Conservation (phyloP, 495 filamentous ascomycete species). For the Penicillium canescens region DNA sequence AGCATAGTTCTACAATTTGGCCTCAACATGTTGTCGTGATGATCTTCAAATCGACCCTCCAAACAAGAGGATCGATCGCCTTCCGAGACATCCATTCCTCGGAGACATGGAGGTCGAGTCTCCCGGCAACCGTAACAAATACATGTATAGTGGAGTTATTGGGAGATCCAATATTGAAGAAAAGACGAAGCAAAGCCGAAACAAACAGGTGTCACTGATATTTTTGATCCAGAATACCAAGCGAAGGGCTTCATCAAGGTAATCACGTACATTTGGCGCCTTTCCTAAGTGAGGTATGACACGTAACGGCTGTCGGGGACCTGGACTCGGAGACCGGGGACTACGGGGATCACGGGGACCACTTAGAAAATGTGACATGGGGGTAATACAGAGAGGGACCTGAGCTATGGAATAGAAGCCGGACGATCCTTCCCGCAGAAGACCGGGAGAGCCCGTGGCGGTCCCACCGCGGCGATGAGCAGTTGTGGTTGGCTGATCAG, state of each 20-base stretch:
- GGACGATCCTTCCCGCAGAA: constrained; percentile 18
- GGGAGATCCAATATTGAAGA: not conserved
- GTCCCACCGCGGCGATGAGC: constrained; percentile 15
- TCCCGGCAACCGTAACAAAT: not conserved
- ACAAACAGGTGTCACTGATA: not conserved
- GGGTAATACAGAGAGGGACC: constrained; percentile 1
- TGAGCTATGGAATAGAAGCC: constrained; percentile 3
- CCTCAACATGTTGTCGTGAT: not conserved
- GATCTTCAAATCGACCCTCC: not conserved
- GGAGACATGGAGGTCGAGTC: not conserved
- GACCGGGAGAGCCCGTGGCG: constrained; percentile 20
- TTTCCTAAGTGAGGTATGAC: constrained; percentile 34
- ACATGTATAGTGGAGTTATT: not conserved
- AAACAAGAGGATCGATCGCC: not conserved
- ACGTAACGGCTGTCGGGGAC: constrained; percentile 36
- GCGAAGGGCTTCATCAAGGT: no score
- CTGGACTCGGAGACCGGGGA: constrained; percentile 9
- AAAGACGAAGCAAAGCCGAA: not conserved
- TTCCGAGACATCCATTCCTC: not conserved
- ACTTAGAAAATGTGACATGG: not conserved
- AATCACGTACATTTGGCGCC: constrained; percentile 3
- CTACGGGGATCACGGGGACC: constrained; percentile 7
- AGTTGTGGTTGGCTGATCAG: constrained; percentile 17
- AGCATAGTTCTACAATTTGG: not conserved
- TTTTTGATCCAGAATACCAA: no score